Conservation (phyloP, 805 yeast genomes). For the Starmerella ratchasimensis region DNA sequence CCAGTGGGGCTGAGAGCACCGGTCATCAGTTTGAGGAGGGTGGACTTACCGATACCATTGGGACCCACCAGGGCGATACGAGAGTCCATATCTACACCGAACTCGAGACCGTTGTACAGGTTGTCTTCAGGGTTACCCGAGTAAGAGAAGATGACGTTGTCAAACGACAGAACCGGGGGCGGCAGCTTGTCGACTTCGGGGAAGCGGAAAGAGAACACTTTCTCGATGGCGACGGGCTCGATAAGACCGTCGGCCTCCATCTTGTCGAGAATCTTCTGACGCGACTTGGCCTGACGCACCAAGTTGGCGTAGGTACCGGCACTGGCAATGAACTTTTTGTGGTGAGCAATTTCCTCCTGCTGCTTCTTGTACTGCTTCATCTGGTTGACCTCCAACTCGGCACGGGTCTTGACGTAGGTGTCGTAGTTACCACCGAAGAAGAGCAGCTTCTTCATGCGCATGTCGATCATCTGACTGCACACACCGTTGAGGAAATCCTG, state of each 20-base stretch:
- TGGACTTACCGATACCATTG: slow-evolving; percentile 98
- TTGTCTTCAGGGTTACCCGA: slow-evolving; percentile 61
- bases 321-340: slow-evolving; percentile 96
- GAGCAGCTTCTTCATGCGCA: slow-evolving; percentile 66
- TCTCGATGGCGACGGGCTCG: slow-evolving; percentile 83
- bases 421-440: slow-evolving; percentile 98
- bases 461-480: slow-evolving; percentile 94
- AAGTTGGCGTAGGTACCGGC: slow-evolving; percentile 99
- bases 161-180: slow-evolving; percentile 96
- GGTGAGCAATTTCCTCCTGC: slow-evolving; percentile 97
- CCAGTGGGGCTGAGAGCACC: slow-evolving; percentile 80
- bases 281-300: slow-evolving; percentile 96
- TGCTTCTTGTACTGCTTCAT: slow-evolving; percentile 94
- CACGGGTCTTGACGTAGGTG: slow-evolving; percentile 85
- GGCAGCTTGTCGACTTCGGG: slow-evolving; percentile 94
- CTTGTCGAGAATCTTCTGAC: slow-evolving; percentile 98
- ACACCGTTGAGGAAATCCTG: slow-evolving; percentile 99
- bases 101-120: slow-evolving; percentile 78
- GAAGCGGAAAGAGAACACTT: slow-evolving; percentile 86
- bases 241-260: slow-evolving; percentile 98
- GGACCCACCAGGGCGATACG: slow-evolving; percentile 97
- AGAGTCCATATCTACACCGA: slow-evolving; percentile 99
- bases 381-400: slow-evolving; percentile 90
- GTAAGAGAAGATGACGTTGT: slow-evolving; percentile 85
- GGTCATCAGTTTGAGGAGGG: slow-evolving; percentile 90